Base-by-base conservation (phyloP, 1,284 basidiomycete species). In the Phellopilus nigrolimitatus region DNA sequence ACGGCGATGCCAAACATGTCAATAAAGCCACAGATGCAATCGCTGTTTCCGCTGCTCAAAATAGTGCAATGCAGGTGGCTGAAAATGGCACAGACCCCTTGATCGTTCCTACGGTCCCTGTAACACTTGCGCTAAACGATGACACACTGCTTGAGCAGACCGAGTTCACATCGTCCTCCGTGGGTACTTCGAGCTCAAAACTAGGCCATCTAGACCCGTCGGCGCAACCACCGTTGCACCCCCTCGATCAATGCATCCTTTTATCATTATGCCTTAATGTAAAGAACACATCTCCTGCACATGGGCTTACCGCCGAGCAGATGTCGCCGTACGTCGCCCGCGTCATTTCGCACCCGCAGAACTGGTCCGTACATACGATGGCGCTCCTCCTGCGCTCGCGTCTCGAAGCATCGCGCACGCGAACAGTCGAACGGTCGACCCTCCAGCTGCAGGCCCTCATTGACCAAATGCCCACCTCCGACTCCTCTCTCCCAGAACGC, bases 121-220 rank as follows among this genome's bases (percentile, higher is more conserved):
- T 92, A 64, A 87, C 85, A 1, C 71, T 97, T 25, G 71, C 76
- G 2, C 78, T 99, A 48, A 97, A 99, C 67, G 97, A 99, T 69
- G 97, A 99, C 68, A 97, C 94, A 0, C 75, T 99, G 8, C 78
- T 99, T 38, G 97, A 99, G 68, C 84, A 90, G 61, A 99, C 95
- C 3, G 80, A 88, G 61, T 99, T 93, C 66, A 92, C 92, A 6
- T 82, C 79, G 6, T 85, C 80, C 1, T 68, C 69, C 33, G 68
- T 76, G n/a, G 66, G 72, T 8, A 61, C 70, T 19, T 59, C 70
- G 13, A 66, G 65, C 46, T 71, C 71, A 22, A 68, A 67, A 53
- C 71, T 91, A 54, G 53, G 66, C 17, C 83, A 88, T 62, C 72
- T 98, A 52, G 82, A 95, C 64, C 94, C 94, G 0, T 75, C 84